These are phyloP conservation scores for Plasmopara muralis DNA, from an alignment of 352 stramenopile genomes.

Conservation along the genomic window DNA sequence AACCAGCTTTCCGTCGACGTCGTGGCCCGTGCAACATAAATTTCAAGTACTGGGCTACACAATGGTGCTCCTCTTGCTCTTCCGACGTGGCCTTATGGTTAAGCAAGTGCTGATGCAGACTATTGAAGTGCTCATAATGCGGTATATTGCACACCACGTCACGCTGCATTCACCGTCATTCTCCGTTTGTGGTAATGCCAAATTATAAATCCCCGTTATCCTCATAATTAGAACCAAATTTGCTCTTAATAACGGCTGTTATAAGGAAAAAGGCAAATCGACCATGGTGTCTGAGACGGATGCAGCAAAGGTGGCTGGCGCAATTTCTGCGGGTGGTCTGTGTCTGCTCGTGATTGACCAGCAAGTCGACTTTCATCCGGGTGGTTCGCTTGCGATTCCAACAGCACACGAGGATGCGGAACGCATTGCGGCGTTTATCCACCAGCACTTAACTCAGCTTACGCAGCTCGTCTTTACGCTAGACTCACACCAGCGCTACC, in stretches of 20 bases:
- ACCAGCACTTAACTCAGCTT: slow-evolving; percentile 44
- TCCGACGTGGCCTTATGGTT: slow-evolving; percentile 48
- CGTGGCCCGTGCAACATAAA: slow-evolving; percentile 41
- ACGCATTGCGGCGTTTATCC: slow-evolving; percentile 87
- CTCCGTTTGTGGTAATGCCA: slow-evolving; percentile 19
- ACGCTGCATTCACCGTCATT: slow-evolving; percentile 36
- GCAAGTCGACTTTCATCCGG: slow-evolving; percentile 95
- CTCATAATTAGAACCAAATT: slow-evolving; percentile 3
- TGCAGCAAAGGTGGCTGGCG: slow-evolving; percentile 33
- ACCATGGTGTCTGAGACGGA: slow-evolving; percentile 25
- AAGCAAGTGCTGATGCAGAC: slow-evolving; percentile 39
- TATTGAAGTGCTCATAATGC: slow-evolving; percentile 51
- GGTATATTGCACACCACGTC: slow-evolving; percentile 49
- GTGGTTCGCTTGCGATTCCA: slow-evolving; percentile 93
- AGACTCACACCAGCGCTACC: slow-evolving; percentile 93
- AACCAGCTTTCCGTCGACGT: slow-evolving; percentile 23
- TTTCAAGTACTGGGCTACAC: slow-evolving; percentile 41
- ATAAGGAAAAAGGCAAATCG: no score
- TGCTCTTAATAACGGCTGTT: background rate
- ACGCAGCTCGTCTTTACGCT: slow-evolving; percentile 92
- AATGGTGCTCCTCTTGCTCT: slow-evolving; percentile 43
- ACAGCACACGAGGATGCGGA: slow-evolving; percentile 85
- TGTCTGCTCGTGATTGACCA: slow-evolving; percentile 92
- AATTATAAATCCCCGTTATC: slow-evolving; percentile 19
- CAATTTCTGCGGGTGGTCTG: slow-evolving; percentile 40